These are phyloP conservation scores for Rhypophila decipiens DNA, from an alignment of 495 filamentous ascomycete species.

Conservation along the genomic window DNA sequence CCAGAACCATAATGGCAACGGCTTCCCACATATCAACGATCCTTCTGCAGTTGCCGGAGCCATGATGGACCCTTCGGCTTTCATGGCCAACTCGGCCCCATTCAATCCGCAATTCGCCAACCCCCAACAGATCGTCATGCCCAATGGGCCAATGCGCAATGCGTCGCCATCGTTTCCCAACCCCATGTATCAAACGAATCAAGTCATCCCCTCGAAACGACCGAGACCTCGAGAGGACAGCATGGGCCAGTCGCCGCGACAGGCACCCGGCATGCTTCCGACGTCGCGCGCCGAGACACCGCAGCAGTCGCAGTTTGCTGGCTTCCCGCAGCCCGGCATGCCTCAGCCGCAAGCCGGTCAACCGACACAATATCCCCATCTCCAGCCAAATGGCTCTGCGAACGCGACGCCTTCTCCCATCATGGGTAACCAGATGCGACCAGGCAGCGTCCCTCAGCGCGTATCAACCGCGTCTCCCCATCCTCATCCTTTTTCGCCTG, in stretches of 20 bases:
- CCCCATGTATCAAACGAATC: constrained; percentile 70
- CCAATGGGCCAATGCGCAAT: constrained; percentile 78
- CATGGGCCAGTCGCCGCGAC: constrained; percentile 74
- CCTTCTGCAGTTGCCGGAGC: constrained; percentile 40
- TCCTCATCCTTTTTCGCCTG: constrained; percentile 83
- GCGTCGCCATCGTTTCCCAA: constrained; percentile 65
- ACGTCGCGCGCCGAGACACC: constrained; percentile 91
- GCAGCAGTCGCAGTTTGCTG: constrained; percentile 59
- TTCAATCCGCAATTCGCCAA: constrained; percentile 52
- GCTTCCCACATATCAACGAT: constrained; percentile 58
- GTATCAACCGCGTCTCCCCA: constrained; percentile 88
- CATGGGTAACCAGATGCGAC: constrained; percentile 66
- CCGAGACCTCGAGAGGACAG: constrained; percentile 77
- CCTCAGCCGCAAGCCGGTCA: constrained; percentile 48
- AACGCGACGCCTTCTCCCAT: constrained; percentile 85
- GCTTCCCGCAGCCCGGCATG: constrained; percentile 52
- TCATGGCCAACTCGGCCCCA: constrained; percentile 44
- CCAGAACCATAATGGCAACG: constrained; percentile 72
- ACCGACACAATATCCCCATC: constrained; percentile 70
- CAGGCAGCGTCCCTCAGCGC: constrained; percentile 62
- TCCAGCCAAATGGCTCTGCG: constrained; percentile 72
- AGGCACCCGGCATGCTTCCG: constrained; percentile 63
- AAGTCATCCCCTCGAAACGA: constrained; percentile 82
- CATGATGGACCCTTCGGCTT: constrained; percentile 52
- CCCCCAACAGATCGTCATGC: constrained; percentile 65